phyloP scores from a whole-genome alignment of 805 yeast species.

The Tetrapisispora iriomotensis region DNA sequence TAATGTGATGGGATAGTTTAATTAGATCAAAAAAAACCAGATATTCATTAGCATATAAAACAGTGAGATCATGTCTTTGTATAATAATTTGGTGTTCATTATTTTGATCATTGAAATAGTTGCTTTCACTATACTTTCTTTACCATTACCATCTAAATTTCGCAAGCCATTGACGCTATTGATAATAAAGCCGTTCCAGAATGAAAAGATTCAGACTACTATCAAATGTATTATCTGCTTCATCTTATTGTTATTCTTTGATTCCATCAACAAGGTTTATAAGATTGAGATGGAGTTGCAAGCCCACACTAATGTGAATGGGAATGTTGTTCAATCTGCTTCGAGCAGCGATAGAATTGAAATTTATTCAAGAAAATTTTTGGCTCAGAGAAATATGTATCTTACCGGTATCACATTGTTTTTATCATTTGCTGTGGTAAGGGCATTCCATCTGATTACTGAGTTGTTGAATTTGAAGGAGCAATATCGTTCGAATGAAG shows the following conservation, averaged over 20 bases:
- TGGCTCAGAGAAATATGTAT: constrained; percentile 94
- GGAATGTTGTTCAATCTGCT: constrained; percentile 10
- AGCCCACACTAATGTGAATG: constrained; percentile 17
- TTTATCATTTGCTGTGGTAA: constrained; percentile 70
- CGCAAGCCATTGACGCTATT: constrained; percentile 59
- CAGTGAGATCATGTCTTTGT: constrained; percentile 7
- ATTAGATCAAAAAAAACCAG: background rate
- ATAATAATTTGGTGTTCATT: constrained; percentile 46
- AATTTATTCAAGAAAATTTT: constrained; percentile 81
- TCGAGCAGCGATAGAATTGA: constrained; percentile 57
- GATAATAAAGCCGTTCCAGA: constrained; percentile 58
- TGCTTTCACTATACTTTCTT: constrained; percentile 65
- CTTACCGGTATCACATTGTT: constrained; percentile 92
- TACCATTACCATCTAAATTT: constrained; percentile 72
- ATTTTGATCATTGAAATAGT: constrained; percentile 69
- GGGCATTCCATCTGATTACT: constrained; percentile 74
- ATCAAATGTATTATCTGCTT: constrained; percentile 76
- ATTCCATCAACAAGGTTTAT: constrained; percentile 76
- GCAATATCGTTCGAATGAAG: constrained; percentile 27
- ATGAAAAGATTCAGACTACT: constrained; percentile 63
- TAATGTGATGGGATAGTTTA: too few relatives aligned
- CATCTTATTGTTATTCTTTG: constrained; percentile 74
- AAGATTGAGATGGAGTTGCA: constrained; percentile 48
- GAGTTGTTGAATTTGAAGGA: constrained; percentile 47
- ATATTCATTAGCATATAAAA: background rate